phyloP scores from a whole-genome alignment of 805 yeast species.

The Pichia phayaonensis region DNA sequence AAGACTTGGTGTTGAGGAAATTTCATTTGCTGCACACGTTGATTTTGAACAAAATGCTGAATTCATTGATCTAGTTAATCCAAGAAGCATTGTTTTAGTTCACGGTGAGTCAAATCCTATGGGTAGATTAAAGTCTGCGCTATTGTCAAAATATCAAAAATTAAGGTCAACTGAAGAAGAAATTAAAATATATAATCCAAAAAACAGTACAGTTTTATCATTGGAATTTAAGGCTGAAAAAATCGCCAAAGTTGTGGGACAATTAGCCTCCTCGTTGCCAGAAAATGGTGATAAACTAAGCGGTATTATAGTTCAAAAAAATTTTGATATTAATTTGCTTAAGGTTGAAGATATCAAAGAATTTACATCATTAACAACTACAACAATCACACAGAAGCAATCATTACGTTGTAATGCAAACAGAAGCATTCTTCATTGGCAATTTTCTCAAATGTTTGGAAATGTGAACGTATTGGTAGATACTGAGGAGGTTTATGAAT shows the following conservation, averaged over 20 bases:
- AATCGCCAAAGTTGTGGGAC: constrained; percentile 65
- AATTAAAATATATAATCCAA: constrained; percentile 85
- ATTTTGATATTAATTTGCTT: constrained; percentile 77
- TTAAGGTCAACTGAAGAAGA: constrained; percentile 83
- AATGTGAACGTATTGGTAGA: constrained; percentile 57
- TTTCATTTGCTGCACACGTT: constrained; percentile 99
- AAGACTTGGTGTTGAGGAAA: constrained; percentile 80
- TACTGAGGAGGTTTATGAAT: constrained; percentile 40
- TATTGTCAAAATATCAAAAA: constrained; percentile 75
- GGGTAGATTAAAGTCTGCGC: constrained; percentile 94
- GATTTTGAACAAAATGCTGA: constrained; percentile 90
- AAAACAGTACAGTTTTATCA: constrained; percentile 74
- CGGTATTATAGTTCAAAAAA: constrained; percentile 87
- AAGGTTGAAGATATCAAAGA: constrained; percentile 85
- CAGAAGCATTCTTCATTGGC: constrained; percentile 77
- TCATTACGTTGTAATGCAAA: constrained; percentile 72
- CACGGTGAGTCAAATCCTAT: constrained; percentile 98
- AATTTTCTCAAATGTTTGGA: constrained; percentile 93
- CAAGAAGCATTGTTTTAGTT: constrained; percentile 79
- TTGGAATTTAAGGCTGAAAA: constrained; percentile 77
- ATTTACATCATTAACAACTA: constrained; percentile 78
- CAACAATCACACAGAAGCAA: constrained; percentile 78
- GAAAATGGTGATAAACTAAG: constrained; percentile 40
- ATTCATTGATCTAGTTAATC: constrained; percentile 82
- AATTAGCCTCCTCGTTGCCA: constrained; percentile 41